Percentiles rank a stretch among this genome's conserved stretches.
Evolutionary conservation across 2,329 filamentous ascomycete genomes (phyloP).

Genomic region (Monosporascus ibericus): DNA sequence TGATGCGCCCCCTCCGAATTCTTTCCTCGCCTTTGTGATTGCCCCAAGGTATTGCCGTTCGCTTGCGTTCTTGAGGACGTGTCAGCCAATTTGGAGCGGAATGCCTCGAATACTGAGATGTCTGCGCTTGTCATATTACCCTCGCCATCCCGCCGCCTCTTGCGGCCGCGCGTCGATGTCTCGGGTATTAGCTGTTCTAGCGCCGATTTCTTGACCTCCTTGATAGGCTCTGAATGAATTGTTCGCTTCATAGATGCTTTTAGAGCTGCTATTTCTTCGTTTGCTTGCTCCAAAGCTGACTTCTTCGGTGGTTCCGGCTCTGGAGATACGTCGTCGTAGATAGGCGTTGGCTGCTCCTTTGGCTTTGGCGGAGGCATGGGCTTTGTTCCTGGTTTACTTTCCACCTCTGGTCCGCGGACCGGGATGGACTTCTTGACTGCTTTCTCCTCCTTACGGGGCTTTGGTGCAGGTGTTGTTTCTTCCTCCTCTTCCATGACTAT

Average conservation of each 20-base stretch:
- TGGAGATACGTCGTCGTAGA: conserved; percentile 27
- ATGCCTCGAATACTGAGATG: conserved; percentile 68
- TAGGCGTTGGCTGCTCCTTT: conserved; percentile 15
- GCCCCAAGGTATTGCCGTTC: conserved; percentile 7
- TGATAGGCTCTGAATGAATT: conserved; percentile 41
- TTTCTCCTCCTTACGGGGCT: conserved; percentile 21
- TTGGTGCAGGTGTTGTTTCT: conserved; percentile 24
- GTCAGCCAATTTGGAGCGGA: conserved; percentile 68
- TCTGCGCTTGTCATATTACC: conserved; percentile 51
- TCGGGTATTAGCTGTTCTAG: conserved; percentile 70
- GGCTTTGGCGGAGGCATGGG: conserved; percentile 10
- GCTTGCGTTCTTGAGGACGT: conserved; percentile 30
- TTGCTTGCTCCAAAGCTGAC: conserved; percentile 60
- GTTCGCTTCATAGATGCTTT: conserved; percentile 77
- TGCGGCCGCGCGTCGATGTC: conserved; percentile 64
- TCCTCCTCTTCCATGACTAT: conserved; percentile 57
- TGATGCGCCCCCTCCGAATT: neutral
- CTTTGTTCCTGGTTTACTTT: conserved; percentile 12
- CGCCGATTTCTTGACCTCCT: conserved; percentile 58
- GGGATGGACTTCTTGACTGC: conserved; percentile 22
- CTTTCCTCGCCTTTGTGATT: conserved; percentile 19
- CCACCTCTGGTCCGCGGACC: conserved; percentile 16
- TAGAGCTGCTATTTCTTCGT: conserved; percentile 73
- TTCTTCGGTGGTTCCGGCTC: conserved; percentile 33
- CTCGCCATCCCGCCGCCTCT: conserved; percentile 55